Evolutionary conservation across 2,329 filamentous ascomycete species (phyloP).

Genomic region (Teratosphaeria zuluensis): DNA sequence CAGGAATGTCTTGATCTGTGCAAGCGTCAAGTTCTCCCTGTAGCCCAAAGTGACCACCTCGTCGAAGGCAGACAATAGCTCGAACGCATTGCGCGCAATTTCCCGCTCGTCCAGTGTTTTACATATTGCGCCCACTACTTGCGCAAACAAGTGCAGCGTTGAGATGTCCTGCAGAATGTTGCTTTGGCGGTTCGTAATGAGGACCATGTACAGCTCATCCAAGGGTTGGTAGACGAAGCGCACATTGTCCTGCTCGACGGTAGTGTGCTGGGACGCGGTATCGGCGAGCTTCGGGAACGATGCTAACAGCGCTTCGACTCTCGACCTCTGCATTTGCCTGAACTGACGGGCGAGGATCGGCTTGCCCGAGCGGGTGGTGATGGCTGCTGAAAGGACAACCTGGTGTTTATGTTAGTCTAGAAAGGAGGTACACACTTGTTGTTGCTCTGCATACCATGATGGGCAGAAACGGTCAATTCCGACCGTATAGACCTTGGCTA

Average conservation of each 20-base stretch:
- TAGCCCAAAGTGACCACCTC: conserved; percentile 94
- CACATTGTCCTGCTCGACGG: conserved; percentile 97
- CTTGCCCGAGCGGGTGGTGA: conserved; percentile 97
- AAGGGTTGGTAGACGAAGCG: conserved; percentile 98
- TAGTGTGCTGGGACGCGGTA: conserved; percentile 93
- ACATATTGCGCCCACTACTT: conserved; percentile 94
- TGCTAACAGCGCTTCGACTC: conserved; percentile 91
- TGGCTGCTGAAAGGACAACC: conserved; percentile 97
- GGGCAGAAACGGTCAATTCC: not conserved
- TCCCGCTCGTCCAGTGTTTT: conserved; percentile 92
- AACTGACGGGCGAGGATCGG: conserved; percentile 97
- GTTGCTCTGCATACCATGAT: conserved; percentile 22
- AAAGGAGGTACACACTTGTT: not conserved
- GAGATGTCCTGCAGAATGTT: conserved; percentile 99
- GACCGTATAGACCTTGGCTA: not conserved
- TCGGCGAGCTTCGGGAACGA: conserved; percentile 97
- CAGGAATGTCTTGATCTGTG: conserved; percentile 97
- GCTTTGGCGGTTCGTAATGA: conserved; percentile 98
- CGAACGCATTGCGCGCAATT: conserved; percentile 89
- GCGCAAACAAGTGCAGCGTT: conserved; percentile 92
- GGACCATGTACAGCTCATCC: conserved; percentile 98
- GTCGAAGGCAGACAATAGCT: conserved; percentile 91
- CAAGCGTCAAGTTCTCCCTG: conserved; percentile 88
- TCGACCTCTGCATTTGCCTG: conserved; percentile 90
- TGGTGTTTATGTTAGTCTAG: conserved; percentile 29